phyloP scores from a whole-genome alignment of 139 green algal genomes.

The Closterium sp. region DNA sequence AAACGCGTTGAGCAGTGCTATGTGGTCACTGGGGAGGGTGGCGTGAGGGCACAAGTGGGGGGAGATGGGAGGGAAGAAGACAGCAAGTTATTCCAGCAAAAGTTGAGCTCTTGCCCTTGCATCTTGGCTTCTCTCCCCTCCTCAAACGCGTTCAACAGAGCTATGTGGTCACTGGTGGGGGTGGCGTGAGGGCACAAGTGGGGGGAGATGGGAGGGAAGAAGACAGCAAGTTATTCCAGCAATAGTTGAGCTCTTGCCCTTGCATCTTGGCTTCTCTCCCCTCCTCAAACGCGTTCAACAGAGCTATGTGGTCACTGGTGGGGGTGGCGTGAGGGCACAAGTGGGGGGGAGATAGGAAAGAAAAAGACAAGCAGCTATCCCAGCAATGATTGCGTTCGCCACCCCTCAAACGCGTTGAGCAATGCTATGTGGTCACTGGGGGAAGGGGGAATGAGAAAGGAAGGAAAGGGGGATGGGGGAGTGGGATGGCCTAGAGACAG shows the following conservation, averaged over 20 bases:
- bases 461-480: too few relatives aligned
- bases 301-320: not conserved
- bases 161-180: conserved; percentile 42
- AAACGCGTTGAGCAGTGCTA: conserved; percentile 43
- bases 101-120: not conserved
- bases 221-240: not conserved
- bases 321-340: not conserved
- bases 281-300: not conserved
- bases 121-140: conserved; percentile 10
- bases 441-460: too few relatives aligned
- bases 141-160: conserved; percentile 39
- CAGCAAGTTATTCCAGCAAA: conserved; percentile 29
- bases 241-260: not conserved
- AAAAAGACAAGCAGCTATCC: not conserved
- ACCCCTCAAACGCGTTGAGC: conserved; percentile 36
- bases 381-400: not conserved
- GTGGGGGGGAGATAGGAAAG: too few relatives aligned
- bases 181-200: not conserved
- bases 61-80: not conserved
- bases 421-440: conserved; percentile 50
- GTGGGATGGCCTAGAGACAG: too few relatives aligned
- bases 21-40: conserved; percentile 29
- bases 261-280: not conserved
- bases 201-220: not conserved
- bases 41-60: not conserved